Evolutionary conservation across 306 rosid species (phyloP).

Genomic region (Vigna trinervia): DNA sequence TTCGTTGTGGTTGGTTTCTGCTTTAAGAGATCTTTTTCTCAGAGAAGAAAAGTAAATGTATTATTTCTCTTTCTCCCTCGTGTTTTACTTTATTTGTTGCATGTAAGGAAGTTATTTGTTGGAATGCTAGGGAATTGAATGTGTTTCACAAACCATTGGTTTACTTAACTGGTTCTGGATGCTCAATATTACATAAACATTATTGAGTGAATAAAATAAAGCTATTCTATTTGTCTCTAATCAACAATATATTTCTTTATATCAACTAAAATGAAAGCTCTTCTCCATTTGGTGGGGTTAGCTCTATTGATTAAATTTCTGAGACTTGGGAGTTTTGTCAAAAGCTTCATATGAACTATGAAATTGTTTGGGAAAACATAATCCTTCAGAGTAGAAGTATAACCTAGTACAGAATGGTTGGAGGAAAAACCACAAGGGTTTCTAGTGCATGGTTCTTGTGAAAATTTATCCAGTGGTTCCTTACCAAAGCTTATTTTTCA

Average conservation of each 20-base stretch:
- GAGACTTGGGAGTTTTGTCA: not conserved
- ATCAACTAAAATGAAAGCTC: not conserved
- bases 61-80: not conserved
- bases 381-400: not conserved
- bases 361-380: not conserved
- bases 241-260: not conserved
- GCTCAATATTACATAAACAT: not conserved
- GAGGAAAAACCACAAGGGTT: not conserved
- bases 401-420: not conserved
- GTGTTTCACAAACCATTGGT: not conserved
- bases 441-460: not conserved
- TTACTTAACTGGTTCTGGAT: not conserved
- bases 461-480: slow-evolving; percentile 4
- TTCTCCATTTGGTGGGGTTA: no score
- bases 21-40: slow-evolving; percentile 13
- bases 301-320: not conserved
- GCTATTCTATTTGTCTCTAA: not conserved
- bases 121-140: not conserved
- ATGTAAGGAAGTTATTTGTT: not conserved
- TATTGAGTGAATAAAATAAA: slow-evolving; percentile 13
- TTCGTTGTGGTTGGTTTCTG: slow-evolving; percentile 2
- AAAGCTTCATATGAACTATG: not conserved
- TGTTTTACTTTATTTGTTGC: not conserved
- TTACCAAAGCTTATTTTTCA: not conserved
- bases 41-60: not conserved